These are phyloP conservation scores for Pseudocercospora fuligena DNA, from an alignment of 2,329 filamentous ascomycete genomes.

Conservation along the genomic window DNA sequence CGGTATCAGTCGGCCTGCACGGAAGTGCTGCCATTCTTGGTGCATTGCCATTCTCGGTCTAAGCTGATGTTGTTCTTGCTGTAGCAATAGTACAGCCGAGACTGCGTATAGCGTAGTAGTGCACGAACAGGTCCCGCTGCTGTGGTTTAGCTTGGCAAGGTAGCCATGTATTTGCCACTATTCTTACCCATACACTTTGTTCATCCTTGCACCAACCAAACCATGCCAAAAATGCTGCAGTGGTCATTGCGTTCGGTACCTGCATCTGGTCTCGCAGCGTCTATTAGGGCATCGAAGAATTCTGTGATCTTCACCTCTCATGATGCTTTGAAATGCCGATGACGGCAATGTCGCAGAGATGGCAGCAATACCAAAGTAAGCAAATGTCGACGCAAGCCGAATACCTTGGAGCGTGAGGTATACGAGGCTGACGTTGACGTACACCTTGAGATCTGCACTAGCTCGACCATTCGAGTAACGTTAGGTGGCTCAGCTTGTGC, in stretches of 20 bases:
- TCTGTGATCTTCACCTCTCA: neutral
- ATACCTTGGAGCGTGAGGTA: neutral
- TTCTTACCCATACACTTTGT: slow-evolving; percentile 7
- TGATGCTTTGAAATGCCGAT: neutral
- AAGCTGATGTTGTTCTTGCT: neutral
- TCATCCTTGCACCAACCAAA: slow-evolving; percentile 10
- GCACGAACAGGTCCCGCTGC: neutral
- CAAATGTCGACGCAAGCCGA: neutral
- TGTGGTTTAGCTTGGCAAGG: neutral
- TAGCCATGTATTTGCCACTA: slow-evolving; percentile 11
- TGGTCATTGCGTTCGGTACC: neutral
- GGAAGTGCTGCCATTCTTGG: slow-evolving; percentile 9
- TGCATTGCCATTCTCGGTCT: neutral
- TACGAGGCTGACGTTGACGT: slow-evolving; percentile 4
- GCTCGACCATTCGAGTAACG: neutral
- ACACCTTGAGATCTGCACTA: neutral
- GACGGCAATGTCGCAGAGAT: neutral
- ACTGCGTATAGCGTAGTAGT: neutral
- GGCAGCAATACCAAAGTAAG: neutral
- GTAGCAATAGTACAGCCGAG: neutral
- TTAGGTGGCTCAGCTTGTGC: neutral
- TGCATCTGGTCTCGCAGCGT: neutral
- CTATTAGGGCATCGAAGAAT: too few relatives aligned
- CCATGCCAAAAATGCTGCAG: slow-evolving; percentile 10
- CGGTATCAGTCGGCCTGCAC: neutral